Evolutionary conservation across 1,284 basidiomycete genomes (phyloP).

Genomic region (Porodaedalea pini): DNA sequence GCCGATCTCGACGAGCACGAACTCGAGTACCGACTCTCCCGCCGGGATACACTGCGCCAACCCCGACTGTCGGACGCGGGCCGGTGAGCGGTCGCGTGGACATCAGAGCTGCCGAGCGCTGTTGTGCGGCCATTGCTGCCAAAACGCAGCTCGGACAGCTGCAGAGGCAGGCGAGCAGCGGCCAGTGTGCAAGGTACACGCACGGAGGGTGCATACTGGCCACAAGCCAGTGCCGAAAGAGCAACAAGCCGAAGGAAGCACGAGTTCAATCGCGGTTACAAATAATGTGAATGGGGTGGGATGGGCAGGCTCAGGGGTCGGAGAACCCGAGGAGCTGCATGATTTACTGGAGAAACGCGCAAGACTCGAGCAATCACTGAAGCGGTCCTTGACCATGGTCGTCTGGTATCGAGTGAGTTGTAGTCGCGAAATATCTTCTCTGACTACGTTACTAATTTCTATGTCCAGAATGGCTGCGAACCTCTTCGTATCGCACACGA

Average conservation of each 20-base stretch:
- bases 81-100: slow-evolving; percentile 20
- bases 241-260: not conserved
- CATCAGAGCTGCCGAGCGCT: slow-evolving; percentile 20
- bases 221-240: slow-evolving; percentile 16
- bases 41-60: slow-evolving; percentile 21
- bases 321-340: slow-evolving; percentile 10
- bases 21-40: slow-evolving; percentile 5
- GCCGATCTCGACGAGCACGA: not conserved
- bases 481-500: slow-evolving; percentile 59
- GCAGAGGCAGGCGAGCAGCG: slow-evolving; percentile 21
- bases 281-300: not conserved
- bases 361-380: slow-evolving; percentile 17
- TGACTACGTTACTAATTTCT: slow-evolving; percentile 18
- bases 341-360: slow-evolving; percentile 16
- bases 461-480: slow-evolving; percentile 46
- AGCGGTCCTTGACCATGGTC: slow-evolving; percentile 53
- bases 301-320: not conserved
- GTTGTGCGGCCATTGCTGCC: slow-evolving; percentile 21
- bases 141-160: slow-evolving; percentile 12
- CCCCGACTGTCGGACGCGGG: slow-evolving; percentile 19
- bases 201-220: slow-evolving; percentile 18
- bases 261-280: not conserved
- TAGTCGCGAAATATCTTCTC: not conserved
- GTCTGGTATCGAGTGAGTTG: slow-evolving; percentile 60
- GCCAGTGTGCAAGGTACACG: slow-evolving; percentile 21